Evolutionary conservation across 345 rosid genomes (phyloP).

Genomic region (Trapa bicornis): DNA sequence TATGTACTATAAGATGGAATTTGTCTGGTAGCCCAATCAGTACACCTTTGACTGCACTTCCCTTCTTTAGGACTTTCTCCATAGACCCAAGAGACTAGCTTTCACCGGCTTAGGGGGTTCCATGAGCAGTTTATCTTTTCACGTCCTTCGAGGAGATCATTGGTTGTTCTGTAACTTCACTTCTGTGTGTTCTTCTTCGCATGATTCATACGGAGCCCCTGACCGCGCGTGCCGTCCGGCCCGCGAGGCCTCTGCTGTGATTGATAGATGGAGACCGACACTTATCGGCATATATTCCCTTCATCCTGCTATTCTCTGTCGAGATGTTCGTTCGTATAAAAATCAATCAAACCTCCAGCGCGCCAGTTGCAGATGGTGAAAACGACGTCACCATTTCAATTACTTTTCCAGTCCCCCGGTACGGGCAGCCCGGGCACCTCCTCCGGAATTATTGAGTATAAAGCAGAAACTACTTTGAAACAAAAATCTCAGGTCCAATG

Average conservation of each 20-base stretch:
- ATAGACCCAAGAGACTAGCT: not conserved
- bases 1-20: too few species aligned
- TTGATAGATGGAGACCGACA: not conserved
- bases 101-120: not conserved
- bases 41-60: not conserved
- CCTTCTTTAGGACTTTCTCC: not conserved
- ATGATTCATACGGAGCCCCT: slow-evolving; percentile 5
- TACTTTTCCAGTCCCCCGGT: not conserved
- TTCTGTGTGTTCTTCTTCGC: not conserved
- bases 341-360: not conserved
- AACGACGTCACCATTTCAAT: not conserved
- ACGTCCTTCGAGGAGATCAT: slow-evolving; percentile 2
- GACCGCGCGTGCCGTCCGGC: slow-evolving; percentile 81
- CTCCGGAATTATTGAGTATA: too few species aligned
- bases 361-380: not conserved
- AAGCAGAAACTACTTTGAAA: too few species aligned
- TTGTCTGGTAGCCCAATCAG: too few species aligned
- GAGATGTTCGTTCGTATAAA: not conserved
- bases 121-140: not conserved
- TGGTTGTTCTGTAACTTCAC: not conserved
- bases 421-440: not conserved
- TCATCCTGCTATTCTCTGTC: too few species aligned
- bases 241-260: slow-evolving; percentile 18
- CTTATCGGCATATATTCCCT: not conserved
- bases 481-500: too few species aligned